Evolutionary conservation across 164 flowering plant species (phyloP), one percentile per base, ranked within the genome.

Genomic region (Piper betle): DNA sequence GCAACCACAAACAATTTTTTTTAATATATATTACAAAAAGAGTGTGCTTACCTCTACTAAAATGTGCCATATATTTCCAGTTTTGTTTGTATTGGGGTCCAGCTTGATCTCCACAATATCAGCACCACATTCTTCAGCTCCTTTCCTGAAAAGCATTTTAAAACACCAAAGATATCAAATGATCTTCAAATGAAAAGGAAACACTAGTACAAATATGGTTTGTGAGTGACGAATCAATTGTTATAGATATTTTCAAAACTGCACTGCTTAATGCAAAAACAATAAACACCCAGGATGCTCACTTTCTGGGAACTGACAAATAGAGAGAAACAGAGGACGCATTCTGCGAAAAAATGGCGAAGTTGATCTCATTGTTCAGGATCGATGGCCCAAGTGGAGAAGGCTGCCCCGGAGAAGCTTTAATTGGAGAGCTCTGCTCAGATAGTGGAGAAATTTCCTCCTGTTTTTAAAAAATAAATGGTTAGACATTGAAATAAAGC

Each of bases 21-120:
- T 11, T 25, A 55, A 55, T 16, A 11, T 25, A 25, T 55, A 11
- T 55, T 3, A 3, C 25, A 33, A 25, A 15, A 19, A n/a, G 25
- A 55, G n/a, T 55, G 19, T 4, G 19, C 12, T 43, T 41, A 57
- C 97, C 99, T 87, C 83, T 55, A 93, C 68, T 62, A 78, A 78
- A 25, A 90, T 82, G 74, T 93, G 99, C 99, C 99, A 93, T 74
- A 82, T 71, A 69, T 90, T 85, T 66, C 97, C 96, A 2, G 96
- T 93, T 75, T 68, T 86, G 53, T 93, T 90, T 42, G 67, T 66
- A 33, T 17, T 64, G 58, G 92, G 80, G 72, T 87, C 94, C 84
- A 93, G 67, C 52, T 77, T 55, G 43, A 90, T 69, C 73, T 89
- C 94, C 66, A 78, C 64, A 80, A 81, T 78, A 59, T 58, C 78